These are phyloP conservation scores for Trichoderma koningii DNA, from an alignment of 2,329 filamentous ascomycete species.

Conservation along the genomic window DNA sequence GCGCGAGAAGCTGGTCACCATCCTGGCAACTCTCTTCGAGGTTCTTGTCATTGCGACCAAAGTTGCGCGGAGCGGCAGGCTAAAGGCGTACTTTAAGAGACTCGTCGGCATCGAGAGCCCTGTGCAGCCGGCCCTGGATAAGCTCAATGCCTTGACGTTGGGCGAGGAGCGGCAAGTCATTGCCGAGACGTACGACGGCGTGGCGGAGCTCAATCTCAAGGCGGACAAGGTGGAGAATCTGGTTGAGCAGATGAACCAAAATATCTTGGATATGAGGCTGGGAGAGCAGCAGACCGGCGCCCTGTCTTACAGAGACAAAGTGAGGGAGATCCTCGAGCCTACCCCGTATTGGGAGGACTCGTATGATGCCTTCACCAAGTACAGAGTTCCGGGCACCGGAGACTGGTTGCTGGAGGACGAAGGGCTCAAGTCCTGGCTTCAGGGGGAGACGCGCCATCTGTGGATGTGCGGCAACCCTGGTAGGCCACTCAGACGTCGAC, in stretches of 20 bases:
- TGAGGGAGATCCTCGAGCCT: conserved; percentile 46
- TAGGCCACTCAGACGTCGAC: conserved; percentile 19
- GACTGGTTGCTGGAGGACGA: conserved; percentile 49
- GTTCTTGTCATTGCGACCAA: conserved; percentile 49
- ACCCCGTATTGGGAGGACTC: conserved; percentile 48
- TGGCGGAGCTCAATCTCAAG: conserved; percentile 41
- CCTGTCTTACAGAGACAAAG: conserved; percentile 40
- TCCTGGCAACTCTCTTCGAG: conserved; percentile 49
- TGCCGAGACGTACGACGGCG: conserved; percentile 47
- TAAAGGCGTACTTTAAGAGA: conserved; percentile 46
- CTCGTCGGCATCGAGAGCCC: conserved; percentile 45
- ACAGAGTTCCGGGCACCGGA: conserved; percentile 46
- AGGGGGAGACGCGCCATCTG: conserved; percentile 43
- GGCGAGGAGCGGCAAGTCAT: conserved; percentile 48
- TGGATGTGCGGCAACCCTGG: conserved; percentile 50
- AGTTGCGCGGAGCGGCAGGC: conserved; percentile 45
- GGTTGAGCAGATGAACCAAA: conserved; percentile 41
- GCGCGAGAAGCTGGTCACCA: conserved; percentile 44
- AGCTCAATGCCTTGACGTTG: conserved; percentile 45
- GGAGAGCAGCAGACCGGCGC: conserved; percentile 42
- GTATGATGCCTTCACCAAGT: conserved; percentile 45
- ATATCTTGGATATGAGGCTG: conserved; percentile 39
- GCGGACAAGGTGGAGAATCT: conserved; percentile 42
- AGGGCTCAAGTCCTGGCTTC: conserved; percentile 44
- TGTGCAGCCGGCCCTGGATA: conserved; percentile 44